Conservation (phyloP, 2,329 filamentous ascomycete genomes). For the Arthrobotrys pseudoclavata region DNA sequence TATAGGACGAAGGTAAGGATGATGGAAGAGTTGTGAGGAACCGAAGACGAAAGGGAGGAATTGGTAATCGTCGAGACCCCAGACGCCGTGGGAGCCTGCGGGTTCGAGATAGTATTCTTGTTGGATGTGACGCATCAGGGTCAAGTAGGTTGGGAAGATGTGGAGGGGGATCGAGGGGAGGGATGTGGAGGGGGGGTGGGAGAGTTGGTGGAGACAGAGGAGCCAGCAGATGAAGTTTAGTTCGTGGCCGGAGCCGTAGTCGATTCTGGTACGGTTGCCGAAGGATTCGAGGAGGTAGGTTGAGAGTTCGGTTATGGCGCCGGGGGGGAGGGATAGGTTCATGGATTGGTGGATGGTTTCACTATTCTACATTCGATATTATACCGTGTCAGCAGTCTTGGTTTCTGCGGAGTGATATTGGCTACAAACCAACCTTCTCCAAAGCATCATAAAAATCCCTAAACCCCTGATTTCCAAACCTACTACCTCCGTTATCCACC, state of each 20-base stretch:
- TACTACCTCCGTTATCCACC: slow-evolving; percentile 85
- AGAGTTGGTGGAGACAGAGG: slow-evolving; percentile 88
- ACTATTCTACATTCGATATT: slow-evolving; percentile 4
- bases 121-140: slow-evolving; percentile 88
- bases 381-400: slow-evolving; percentile 60
- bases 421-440: slow-evolving; percentile 67
- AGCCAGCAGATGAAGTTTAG: slow-evolving; percentile 98
- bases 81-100: slow-evolving; percentile 95
- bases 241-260: slow-evolving; percentile 97
- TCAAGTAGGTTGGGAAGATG: slow-evolving; percentile 85
- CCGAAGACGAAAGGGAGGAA: slow-evolving; percentile 97
- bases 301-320: slow-evolving; percentile 78
- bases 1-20: slow-evolving; percentile 82
- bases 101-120: slow-evolving; percentile 96
- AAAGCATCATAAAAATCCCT: slow-evolving; percentile 81
- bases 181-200: slow-evolving; percentile 74
- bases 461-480: slow-evolving; percentile 96
- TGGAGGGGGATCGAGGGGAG: slow-evolving; percentile 81
- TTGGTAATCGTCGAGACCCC: slow-evolving; percentile 97
- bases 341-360: slow-evolving; percentile 44
- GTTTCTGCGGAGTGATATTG: background rate
- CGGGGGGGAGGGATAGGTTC: slow-evolving; percentile 64
- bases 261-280: slow-evolving; percentile 87
- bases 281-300: slow-evolving; percentile 87
- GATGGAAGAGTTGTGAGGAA: slow-evolving; percentile 86